phyloP scores from a whole-genome alignment of 371 early-diverging fungal genomes.

The Rhizomucor miehei region DNA sequence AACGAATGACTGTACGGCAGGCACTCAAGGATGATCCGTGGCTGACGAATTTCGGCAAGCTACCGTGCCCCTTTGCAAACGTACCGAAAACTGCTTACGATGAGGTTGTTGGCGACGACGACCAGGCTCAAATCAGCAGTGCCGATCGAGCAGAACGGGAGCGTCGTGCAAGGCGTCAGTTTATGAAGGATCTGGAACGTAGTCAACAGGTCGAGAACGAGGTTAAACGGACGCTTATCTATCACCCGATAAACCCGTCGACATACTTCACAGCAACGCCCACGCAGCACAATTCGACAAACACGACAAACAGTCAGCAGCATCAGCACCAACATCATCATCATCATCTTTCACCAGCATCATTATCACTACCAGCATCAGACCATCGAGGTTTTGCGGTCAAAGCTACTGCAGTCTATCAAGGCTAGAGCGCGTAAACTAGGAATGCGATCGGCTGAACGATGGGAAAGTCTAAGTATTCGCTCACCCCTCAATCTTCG shows the following conservation, averaged over 20 bases:
- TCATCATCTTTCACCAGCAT: slow-evolving; percentile 5
- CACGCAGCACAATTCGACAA: neutral
- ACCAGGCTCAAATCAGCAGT: slow-evolving; percentile 14
- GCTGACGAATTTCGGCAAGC: slow-evolving; percentile 33
- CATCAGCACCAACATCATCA: neutral
- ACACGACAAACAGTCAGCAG: neutral
- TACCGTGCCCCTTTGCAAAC: slow-evolving; percentile 26
- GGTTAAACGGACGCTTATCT: slow-evolving; percentile 34
- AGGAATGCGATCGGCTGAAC: slow-evolving; percentile 32
- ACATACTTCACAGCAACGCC: slow-evolving; percentile 33
- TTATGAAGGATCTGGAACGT: slow-evolving; percentile 33
- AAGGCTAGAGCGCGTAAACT: slow-evolving; percentile 25
- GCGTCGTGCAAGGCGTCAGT: slow-evolving; percentile 26
- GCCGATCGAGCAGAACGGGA: slow-evolving; percentile 25
- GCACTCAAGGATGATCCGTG: slow-evolving; percentile 54
- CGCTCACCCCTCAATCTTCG: slow-evolving; percentile 13
- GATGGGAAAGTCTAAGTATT: slow-evolving; percentile 25
- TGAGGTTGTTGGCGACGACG: slow-evolving; percentile 13
- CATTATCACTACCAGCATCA: slow-evolving; percentile 18
- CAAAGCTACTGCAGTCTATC: slow-evolving; percentile 38
- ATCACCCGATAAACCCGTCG: slow-evolving; percentile 40
- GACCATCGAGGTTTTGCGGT: slow-evolving; percentile 37
- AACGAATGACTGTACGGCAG: slow-evolving; percentile 41
- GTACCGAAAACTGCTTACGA: slow-evolving; percentile 20
- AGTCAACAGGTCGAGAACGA: slow-evolving; percentile 19